Conservation (phyloP, 148 eudicot species). For the Vaccinium macrocarpon region DNA sequence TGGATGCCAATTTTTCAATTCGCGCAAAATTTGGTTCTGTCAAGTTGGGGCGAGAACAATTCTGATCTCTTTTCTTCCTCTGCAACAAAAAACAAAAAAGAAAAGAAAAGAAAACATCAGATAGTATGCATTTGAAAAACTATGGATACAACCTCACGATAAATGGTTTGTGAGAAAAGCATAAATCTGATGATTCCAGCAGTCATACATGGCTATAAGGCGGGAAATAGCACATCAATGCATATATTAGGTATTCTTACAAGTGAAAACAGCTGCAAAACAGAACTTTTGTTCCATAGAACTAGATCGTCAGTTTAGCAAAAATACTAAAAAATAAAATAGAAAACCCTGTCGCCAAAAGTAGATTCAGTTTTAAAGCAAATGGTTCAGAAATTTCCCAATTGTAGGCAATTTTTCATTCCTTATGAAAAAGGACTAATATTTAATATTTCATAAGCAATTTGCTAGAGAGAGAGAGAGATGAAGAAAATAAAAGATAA, state of each 20-base stretch:
- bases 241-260: neutral
- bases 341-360: neutral
- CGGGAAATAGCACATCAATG: neutral
- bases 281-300: neutral
- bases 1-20: neutral
- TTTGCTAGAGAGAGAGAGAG: too few species aligned
- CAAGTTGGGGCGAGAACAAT: constrained; percentile 53
- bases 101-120: constrained; percentile 10
- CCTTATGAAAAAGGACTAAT: neutral
- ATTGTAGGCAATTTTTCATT: too few species aligned
- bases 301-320: too few species aligned
- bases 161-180: neutral
- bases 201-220: neutral
- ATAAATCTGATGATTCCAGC: neutral
- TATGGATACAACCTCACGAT: neutral
- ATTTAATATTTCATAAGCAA: neutral
- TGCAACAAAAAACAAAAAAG: constrained; percentile 31
- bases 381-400: neutral
- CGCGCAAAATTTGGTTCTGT: neutral
- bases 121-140: neutral
- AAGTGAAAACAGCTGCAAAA: neutral
- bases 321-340: neutral
- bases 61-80: constrained; percentile 43
- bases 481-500: too few species aligned
- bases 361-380: neutral